These are phyloP conservation scores for Aspergillus steynii DNA, from an alignment of 495 filamentous ascomycete genomes.

Conservation along the genomic window DNA sequence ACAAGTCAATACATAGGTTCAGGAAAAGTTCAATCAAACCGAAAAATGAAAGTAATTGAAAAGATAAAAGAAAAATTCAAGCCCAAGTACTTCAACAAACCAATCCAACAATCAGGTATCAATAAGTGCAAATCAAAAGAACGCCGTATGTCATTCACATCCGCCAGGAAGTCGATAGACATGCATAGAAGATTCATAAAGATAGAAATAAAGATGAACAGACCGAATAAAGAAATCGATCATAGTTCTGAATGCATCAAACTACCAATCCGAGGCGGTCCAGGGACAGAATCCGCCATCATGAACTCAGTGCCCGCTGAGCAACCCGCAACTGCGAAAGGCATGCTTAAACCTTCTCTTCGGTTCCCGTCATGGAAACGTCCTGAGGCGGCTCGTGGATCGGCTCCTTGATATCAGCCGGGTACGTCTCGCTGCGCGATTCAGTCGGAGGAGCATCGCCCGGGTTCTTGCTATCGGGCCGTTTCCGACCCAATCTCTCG, in stretches of 20 bases:
- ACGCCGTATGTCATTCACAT: background rate
- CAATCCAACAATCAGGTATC: background rate
- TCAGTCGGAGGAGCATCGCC: slow-evolving; percentile 25
- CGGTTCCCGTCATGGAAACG: slow-evolving; percentile 42
- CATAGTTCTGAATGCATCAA: background rate
- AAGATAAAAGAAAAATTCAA: background rate
- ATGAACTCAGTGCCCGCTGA: slow-evolving; percentile 14
- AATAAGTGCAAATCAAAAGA: background rate
- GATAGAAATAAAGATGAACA: slow-evolving; percentile 1
- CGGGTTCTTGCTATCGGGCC: slow-evolving; percentile 28
- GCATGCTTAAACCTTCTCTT: slow-evolving; percentile 32
- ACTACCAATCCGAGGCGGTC: background rate
- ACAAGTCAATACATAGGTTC: background rate
- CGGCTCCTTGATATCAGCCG: slow-evolving; percentile 39
- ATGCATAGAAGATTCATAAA: background rate
- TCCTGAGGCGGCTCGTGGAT: slow-evolving; percentile 30
- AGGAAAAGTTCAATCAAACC: background rate
- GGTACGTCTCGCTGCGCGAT: slow-evolving; percentile 25
- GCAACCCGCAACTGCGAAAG: slow-evolving; percentile 5
- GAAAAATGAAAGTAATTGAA: background rate
- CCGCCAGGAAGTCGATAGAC: background rate
- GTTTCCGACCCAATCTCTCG: slow-evolving; percentile 64
- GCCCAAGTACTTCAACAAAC: background rate
- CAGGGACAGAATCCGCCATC: background rate
- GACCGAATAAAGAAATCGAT: background rate